A percentile compares a stretch with the other conserved stretches of the same genome.
Conservation (phyloP, 148 eudicot genomes). For the Bassia scoparia region DNA sequence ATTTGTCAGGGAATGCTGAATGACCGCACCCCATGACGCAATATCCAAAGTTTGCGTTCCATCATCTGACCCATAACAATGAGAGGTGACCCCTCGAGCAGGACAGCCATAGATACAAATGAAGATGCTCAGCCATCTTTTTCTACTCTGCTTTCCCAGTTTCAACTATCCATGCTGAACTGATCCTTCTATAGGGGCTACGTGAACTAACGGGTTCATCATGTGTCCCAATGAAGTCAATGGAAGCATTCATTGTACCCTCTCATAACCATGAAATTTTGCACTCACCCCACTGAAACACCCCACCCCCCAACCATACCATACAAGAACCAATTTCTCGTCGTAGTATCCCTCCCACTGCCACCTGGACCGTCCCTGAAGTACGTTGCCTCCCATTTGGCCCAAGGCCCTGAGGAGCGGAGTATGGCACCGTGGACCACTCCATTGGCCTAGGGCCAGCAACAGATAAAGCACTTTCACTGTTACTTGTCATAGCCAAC, state of each 20-base stretch:
- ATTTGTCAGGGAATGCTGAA: slow-evolving; percentile 92
- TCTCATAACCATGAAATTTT: slow-evolving; percentile 65
- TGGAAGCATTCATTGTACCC: slow-evolving; percentile 94
- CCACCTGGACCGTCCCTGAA: no score
- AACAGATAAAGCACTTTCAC: slow-evolving; percentile 76
- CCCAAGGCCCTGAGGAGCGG: slow-evolving; percentile 54
- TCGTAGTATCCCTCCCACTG: no score
- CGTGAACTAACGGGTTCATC: slow-evolving; percentile 86
- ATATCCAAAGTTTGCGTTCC: slow-evolving; percentile 99
- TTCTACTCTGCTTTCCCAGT: slow-evolving; percentile 89
- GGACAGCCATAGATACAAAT: slow-evolving; percentile 91
- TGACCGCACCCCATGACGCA: slow-evolving; percentile 96
- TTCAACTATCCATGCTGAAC: slow-evolving; percentile 98
- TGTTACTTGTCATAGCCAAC: slow-evolving; percentile 42
- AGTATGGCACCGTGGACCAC: slow-evolving; percentile 52
- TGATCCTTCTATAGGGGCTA: slow-evolving; percentile 83
- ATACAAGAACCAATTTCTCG: slow-evolving; percentile 79
- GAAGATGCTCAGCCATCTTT: slow-evolving; percentile 88
- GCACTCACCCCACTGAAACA: slow-evolving; percentile 50
- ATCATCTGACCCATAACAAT: slow-evolving; percentile 90
- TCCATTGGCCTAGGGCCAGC: slow-evolving; percentile 85
- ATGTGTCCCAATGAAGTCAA: slow-evolving; percentile 91
- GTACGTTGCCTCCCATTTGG: slow-evolving; percentile 80
- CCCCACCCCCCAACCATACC: no score
- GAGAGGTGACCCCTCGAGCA: slow-evolving; percentile 90